Percentiles rank a stretch among this genome's conserved stretches.
Conservation (phyloP, 345 rosid genomes). For the Aegle marmelos region DNA sequence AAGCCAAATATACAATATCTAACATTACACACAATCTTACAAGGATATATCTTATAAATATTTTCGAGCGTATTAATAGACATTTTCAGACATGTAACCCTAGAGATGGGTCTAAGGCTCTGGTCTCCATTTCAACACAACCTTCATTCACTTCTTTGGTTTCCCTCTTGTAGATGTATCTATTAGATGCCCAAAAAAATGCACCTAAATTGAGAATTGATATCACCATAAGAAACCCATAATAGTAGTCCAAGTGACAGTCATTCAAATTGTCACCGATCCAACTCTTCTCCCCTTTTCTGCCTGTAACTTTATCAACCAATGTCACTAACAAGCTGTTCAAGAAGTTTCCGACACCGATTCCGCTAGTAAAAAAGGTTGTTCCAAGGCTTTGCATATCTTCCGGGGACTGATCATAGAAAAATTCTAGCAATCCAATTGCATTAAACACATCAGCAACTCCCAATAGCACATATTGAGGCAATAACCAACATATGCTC, state of each 20-base stretch:
- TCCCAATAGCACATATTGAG: conserved; percentile 76
- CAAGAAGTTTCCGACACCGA: conserved; percentile 82
- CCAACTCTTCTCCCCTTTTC: conserved; percentile 66
- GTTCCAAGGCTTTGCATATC: conserved; percentile 96
- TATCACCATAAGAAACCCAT: conserved; percentile 68
- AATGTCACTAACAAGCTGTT: conserved; percentile 76
- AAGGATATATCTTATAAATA: neutral
- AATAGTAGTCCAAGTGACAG: conserved; percentile 78
- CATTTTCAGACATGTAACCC: conserved; percentile 40
- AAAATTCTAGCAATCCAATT: conserved; percentile 75
- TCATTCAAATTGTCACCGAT: conserved; percentile 79
- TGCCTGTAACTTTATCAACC: conserved; percentile 60
- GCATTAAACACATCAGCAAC: conserved; percentile 81
- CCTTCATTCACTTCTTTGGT: conserved; percentile 35
- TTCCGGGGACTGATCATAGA: conserved; percentile 87
- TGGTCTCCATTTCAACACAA: conserved; percentile 48
- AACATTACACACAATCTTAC: neutral
- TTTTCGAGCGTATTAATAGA: neutral
- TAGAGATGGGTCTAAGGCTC: conserved; percentile 51
- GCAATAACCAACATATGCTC: conserved; percentile 82
- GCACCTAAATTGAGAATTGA: conserved; percentile 59
- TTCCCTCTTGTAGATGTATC: conserved; percentile 71
- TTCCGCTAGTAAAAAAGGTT: conserved; percentile 83
- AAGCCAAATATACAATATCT: neutral
- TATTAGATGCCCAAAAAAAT: conserved; percentile 67